These are phyloP conservation scores for Botrytis paeoniae DNA, from an alignment of 2,329 filamentous ascomycete species.

Conservation along the genomic window DNA sequence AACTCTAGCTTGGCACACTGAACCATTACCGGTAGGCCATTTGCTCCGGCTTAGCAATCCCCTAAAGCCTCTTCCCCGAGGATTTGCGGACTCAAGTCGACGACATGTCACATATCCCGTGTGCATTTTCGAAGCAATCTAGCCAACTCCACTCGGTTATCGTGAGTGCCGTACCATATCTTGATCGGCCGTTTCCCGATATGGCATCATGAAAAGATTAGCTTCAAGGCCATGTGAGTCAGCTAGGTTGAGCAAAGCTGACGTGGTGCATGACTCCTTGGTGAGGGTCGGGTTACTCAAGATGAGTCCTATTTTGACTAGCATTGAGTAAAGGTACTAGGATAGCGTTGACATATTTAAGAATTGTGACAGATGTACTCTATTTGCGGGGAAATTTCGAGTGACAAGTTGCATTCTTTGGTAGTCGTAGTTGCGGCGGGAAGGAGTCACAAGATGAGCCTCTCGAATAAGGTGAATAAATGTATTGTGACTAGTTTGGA, in stretches of 20 bases:
- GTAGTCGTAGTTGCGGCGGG: neutral
- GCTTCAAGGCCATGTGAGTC: slow-evolving; percentile 5
- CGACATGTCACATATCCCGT: neutral
- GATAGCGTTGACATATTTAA: neutral
- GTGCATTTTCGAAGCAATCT: neutral
- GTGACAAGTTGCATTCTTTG: neutral
- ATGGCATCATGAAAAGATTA: neutral
- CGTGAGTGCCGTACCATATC: neutral
- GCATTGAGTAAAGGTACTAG: neutral
- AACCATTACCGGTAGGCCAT: neutral
- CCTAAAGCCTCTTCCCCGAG: neutral
- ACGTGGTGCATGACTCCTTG: slow-evolving; percentile 8
- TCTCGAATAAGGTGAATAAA: neutral
- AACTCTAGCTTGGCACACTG: neutral
- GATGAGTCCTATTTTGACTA: neutral
- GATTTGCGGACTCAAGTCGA: slow-evolving; percentile 1
- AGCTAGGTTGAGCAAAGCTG: slow-evolving; percentile 4
- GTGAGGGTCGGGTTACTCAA: neutral
- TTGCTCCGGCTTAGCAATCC: neutral
- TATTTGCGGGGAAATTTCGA: neutral
- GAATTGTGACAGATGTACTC: neutral
- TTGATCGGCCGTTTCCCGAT: neutral
- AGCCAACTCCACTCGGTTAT: neutral
- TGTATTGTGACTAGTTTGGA: neutral
- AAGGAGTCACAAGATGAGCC: neutral